These are phyloP conservation scores for Xylariaceae sp. DNA, from an alignment of 2,329 filamentous ascomycete genomes.

Conservation along the genomic window DNA sequence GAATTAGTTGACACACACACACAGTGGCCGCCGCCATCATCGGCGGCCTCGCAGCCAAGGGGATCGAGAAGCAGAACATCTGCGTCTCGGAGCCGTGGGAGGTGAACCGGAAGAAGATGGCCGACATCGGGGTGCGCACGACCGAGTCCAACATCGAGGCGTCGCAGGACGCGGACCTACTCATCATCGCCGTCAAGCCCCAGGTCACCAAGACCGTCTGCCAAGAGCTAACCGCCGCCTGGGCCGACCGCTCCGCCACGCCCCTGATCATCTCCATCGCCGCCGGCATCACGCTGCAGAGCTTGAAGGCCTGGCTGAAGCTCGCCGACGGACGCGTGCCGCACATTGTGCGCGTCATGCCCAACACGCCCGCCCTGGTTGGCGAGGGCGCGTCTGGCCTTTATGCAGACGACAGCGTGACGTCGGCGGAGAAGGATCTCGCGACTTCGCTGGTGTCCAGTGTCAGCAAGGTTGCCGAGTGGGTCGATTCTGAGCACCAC, in stretches of 20 bases:
- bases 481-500: slow-evolving; percentile 44
- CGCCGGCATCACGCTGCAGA: slow-evolving; percentile 42
- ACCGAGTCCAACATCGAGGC: slow-evolving; percentile 43
- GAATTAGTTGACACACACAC: too few species aligned
- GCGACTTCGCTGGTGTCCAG: slow-evolving; percentile 38
- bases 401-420: slow-evolving; percentile 39
- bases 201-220: slow-evolving; percentile 44
- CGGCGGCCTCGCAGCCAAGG: slow-evolving; percentile 40
- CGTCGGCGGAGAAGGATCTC: slow-evolving; percentile 37
- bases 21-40: slow-evolving; percentile 46
- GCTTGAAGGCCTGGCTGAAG: slow-evolving; percentile 39
- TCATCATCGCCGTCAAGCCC: slow-evolving; percentile 48
- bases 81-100: slow-evolving; percentile 47
- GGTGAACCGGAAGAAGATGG: slow-evolving; percentile 46
- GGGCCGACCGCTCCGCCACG: slow-evolving; percentile 29
- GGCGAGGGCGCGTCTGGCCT: slow-evolving; percentile 46
- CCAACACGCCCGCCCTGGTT: slow-evolving; percentile 46
- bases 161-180: slow-evolving; percentile 37
- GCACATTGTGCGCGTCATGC: slow-evolving; percentile 47
- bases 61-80: slow-evolving; percentile 40
- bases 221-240: slow-evolving; percentile 40
- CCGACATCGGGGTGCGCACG: slow-evolving; percentile 39
- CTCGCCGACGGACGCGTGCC: slow-evolving; percentile 33
- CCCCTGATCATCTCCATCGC: slow-evolving; percentile 45
- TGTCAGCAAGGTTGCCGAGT: slow-evolving; percentile 44